These are phyloP conservation scores for Capsicum baccatum DNA, from an alignment of 257 asterid species.

Conservation along the genomic window DNA sequence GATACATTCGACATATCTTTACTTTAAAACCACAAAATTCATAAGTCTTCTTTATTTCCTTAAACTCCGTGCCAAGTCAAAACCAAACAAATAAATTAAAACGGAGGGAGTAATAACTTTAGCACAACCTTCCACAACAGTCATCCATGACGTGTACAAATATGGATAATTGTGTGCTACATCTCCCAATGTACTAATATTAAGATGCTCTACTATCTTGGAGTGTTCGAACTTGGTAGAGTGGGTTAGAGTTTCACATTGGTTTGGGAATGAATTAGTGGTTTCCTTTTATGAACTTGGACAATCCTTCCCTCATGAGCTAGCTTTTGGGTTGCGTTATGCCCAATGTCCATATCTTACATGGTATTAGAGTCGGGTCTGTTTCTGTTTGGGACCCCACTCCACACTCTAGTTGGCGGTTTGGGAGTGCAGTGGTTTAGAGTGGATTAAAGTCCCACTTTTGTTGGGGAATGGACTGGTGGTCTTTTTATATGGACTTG, in stretches of 20 bases:
- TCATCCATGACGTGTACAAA: slow-evolving; percentile 7
- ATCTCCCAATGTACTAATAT: slow-evolving; percentile 18
- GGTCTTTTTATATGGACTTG: neutral
- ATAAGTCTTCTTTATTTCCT: too few relatives aligned
- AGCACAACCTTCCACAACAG: slow-evolving; percentile 21
- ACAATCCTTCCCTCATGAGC: too few relatives aligned
- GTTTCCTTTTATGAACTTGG: too few relatives aligned
- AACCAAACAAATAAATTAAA: too few relatives aligned
- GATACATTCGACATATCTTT: too few relatives aligned
- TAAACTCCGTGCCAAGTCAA: too few relatives aligned
- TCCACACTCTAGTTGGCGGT: neutral
- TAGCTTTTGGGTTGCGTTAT: too few relatives aligned
- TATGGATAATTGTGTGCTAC: neutral
- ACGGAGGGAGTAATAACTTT: neutral
- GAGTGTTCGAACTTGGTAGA: neutral
- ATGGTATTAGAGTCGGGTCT: neutral
- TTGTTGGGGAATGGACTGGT: neutral
- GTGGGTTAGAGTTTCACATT: neutral
- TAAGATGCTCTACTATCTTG: neutral
- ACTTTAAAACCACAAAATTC: too few relatives aligned
- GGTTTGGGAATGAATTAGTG: neutral
- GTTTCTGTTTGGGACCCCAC: neutral
- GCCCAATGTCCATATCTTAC: too few relatives aligned
- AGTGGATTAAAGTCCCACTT: neutral
- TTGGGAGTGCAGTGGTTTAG: neutral